phyloP scores from a whole-genome alignment of 306 rosid species.

The Quercus suber region DNA sequence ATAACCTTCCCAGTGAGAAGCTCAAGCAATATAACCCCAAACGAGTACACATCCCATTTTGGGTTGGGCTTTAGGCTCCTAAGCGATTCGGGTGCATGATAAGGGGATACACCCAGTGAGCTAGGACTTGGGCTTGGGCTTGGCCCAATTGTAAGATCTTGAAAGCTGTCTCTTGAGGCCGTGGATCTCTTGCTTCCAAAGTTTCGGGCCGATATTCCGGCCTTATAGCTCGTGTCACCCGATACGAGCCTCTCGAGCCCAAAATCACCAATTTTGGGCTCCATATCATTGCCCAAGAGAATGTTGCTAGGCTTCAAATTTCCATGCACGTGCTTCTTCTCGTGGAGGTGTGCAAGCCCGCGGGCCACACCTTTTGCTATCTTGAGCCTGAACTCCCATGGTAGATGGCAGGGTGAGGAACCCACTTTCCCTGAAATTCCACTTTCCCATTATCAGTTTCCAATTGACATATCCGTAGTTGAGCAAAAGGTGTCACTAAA shows the following conservation, averaged over 20 bases:
- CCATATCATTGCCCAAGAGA: constrained; percentile 69
- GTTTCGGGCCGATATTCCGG: constrained; percentile 62
- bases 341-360: constrained; percentile 86
- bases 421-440: constrained; percentile 75
- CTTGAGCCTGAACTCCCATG: constrained; percentile 82
- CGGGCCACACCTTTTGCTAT: constrained; percentile 94
- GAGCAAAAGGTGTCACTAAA: not conserved
- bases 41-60: constrained; percentile 91
- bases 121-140: constrained; percentile 97
- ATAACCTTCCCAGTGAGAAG: constrained; percentile 77
- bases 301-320: constrained; percentile 87
- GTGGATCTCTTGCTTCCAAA: constrained; percentile 92
- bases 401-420: constrained; percentile 92
- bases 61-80: constrained; percentile 80
- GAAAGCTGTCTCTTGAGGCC: constrained; percentile 68
- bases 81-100: constrained; percentile 75
- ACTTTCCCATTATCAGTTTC: constrained; percentile 5
- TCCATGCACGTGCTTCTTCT: constrained; percentile 95
- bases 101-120: constrained; percentile 52
- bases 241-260: constrained; percentile 75
- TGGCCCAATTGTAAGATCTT: constrained; percentile 54
- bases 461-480: not conserved
- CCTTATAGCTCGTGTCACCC: constrained; percentile 59
- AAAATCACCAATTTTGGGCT: constrained; percentile 86
- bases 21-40: constrained; percentile 83